phyloP scores from a whole-genome alignment of 1,284 basidiomycete species.

The Marasmius oreades region DNA sequence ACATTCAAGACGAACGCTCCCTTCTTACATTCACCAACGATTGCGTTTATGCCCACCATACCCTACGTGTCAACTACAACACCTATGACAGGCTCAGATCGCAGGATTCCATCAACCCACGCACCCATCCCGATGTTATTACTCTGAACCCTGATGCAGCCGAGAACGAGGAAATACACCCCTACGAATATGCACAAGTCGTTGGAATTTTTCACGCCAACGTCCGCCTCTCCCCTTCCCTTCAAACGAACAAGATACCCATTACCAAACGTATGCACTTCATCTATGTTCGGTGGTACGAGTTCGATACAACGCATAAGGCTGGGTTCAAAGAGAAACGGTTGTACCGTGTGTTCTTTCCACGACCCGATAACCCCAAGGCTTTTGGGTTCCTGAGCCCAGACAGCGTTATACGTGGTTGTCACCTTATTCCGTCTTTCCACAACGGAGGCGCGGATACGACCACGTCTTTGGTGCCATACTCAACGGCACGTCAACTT shows the following conservation, averaged over 20 bases:
- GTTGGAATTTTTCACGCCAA: too few relatives aligned
- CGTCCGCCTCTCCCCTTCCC: too few relatives aligned
- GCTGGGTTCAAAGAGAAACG: slow-evolving; percentile 15
- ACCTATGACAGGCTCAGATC: slow-evolving; percentile 18
- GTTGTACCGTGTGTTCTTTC: slow-evolving; percentile 20
- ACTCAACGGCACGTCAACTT: not conserved
- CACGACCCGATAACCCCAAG: slow-evolving; percentile 9
- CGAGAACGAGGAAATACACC: too few relatives aligned
- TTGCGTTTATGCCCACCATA: slow-evolving; percentile 17
- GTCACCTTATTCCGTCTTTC: slow-evolving; percentile 22
- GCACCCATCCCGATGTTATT: slow-evolving; percentile 1
- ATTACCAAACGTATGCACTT: not conserved
- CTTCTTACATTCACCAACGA: slow-evolving; percentile 10
- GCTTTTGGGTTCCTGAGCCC: slow-evolving; percentile 32
- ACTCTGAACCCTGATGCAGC: too few relatives aligned
- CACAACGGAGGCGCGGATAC: not conserved
- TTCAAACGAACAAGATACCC: not conserved
- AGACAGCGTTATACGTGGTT: slow-evolving; percentile 19
- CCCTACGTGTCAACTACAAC: slow-evolving; percentile 18
- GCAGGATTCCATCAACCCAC: slow-evolving; percentile 4
- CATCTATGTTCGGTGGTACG: slow-evolving; percentile 7
- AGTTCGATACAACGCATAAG: not conserved
- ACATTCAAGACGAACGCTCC: slow-evolving; percentile 2
- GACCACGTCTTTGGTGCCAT: not conserved
- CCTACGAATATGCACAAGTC: too few relatives aligned